These are phyloP conservation scores for Trichocladium uniseriatum DNA, from an alignment of 495 filamentous ascomycete species.

Conservation along the genomic window DNA sequence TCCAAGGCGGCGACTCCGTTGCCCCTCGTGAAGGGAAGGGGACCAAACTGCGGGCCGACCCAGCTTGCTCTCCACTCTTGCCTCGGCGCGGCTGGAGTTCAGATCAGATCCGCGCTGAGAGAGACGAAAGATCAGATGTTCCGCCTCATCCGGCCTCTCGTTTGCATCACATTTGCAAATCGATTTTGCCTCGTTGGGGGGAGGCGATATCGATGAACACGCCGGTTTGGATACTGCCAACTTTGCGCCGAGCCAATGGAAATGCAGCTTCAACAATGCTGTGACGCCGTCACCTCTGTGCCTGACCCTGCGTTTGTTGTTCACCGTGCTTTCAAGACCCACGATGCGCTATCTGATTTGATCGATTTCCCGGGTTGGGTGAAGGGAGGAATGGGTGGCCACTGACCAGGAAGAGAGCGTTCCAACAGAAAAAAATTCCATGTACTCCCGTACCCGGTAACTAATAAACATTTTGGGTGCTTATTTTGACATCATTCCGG, in stretches of 20 bases:
- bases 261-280: too few species aligned
- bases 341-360: too few species aligned
- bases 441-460: background rate
- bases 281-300: too few species aligned
- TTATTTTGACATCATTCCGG: too few species aligned
- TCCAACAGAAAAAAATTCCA: background rate
- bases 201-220: background rate
- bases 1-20: background rate
- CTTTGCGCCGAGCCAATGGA: background rate
- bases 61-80: background rate
- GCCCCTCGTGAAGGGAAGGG: too few species aligned
- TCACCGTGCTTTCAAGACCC: too few species aligned
- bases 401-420: too few species aligned
- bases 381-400: too few species aligned
- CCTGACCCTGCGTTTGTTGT: too few species aligned
- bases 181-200: conserved; percentile 5
- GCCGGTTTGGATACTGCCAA: background rate
- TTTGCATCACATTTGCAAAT: background rate
- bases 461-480: background rate
- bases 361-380: too few species aligned
- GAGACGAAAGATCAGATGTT: background rate
- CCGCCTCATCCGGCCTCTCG: background rate
- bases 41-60: conserved; percentile 6
- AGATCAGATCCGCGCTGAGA: background rate
- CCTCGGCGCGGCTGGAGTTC: background rate